Base-by-base conservation (phyloP, 2,329 filamentous ascomycete genomes). In the Cladosporium phlei region DNA sequence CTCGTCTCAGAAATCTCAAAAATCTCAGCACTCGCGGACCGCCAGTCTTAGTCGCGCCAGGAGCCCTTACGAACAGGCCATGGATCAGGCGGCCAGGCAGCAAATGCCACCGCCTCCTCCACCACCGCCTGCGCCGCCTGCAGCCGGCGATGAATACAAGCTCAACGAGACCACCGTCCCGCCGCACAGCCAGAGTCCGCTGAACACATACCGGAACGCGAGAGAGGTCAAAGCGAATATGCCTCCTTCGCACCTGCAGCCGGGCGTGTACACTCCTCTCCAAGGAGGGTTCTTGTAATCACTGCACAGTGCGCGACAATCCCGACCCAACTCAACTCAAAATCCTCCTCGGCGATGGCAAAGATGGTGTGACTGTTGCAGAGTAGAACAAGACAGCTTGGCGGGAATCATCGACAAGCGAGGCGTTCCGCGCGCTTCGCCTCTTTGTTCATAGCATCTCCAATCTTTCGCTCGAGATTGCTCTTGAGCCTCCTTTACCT, bases 161-260 rank as follows among this genome's bases (percentile, higher is more conserved):
- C 39, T 59, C 22, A 66, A 64, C 57, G 70, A 72, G 52, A 69
- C 69, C 24, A 60, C 64, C 4, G 60, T 72, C 12, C 62, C 70
- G 10, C 69, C 69, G 19, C 49, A 56, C 11, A 55, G 50, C 20
- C 47, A 48, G 27, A 64, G 59, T 43, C 47, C 54, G n/a, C 54
- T 30, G 8, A 58, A 58, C 8, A 46, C 40, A 12, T 62, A 61
- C 45, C 59, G 66, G 29, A 62, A 72, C 37, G 70, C 70, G 6
- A 72, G 67, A 54, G 72, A 74, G 54, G 58, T 75, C 14, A 59
- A 71, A 17, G 72, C 72, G 32, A 75, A 75, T 35, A 73, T 75
- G 70, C 71, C 72, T 8, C 70, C 72, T 0, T 64, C 67, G 14
- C 66, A 63, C 8, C 47, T 74, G 9, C 71, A 74, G 53, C 57